phyloP scores from a whole-genome alignment of 2,329 filamentous ascomycete species.

The Nemania sp. region DNA sequence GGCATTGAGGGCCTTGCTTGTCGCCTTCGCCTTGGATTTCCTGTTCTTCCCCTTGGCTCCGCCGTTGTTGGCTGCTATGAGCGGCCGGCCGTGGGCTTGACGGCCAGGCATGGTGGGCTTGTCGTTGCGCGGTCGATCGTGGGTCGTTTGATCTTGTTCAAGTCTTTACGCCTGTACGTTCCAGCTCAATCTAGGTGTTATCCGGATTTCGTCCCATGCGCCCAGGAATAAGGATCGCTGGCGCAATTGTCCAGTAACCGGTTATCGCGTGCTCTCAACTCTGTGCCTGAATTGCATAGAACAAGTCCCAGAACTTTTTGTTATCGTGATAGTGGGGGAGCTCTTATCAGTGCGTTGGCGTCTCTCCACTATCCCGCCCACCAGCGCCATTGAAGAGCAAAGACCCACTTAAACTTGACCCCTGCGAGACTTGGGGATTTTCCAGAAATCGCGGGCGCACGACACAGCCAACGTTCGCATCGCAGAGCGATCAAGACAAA shows the following conservation, averaged over 20 bases:
- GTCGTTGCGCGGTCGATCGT: not conserved
- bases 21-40: slow-evolving; percentile 53
- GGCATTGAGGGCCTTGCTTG: slow-evolving; percentile 58
- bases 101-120: slow-evolving; percentile 56
- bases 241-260: too few species aligned
- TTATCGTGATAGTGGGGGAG: slow-evolving; percentile 31
- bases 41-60: slow-evolving; percentile 39
- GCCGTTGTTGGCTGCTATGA: slow-evolving; percentile 41
- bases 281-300: too few species aligned
- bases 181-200: too few species aligned
- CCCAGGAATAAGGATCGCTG: too few species aligned
- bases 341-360: slow-evolving; percentile 15
- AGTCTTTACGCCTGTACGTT: not conserved
- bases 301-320: slow-evolving; percentile 30
- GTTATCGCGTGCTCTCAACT: too few species aligned
- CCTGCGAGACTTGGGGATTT: slow-evolving; percentile 8
- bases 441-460: slow-evolving; percentile 13
- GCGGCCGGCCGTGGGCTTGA: slow-evolving; percentile 59
- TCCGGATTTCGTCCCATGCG: too few species aligned
- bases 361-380: not conserved
- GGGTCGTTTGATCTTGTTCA: not conserved
- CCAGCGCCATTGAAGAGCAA: slow-evolving; percentile 1
- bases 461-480: too few species aligned
- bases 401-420: slow-evolving; percentile 3
- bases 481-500: too few species aligned